These are phyloP conservation scores for Arxiozyma heterogenica DNA, from an alignment of 1,139 yeast species.

Conservation along the genomic window DNA sequence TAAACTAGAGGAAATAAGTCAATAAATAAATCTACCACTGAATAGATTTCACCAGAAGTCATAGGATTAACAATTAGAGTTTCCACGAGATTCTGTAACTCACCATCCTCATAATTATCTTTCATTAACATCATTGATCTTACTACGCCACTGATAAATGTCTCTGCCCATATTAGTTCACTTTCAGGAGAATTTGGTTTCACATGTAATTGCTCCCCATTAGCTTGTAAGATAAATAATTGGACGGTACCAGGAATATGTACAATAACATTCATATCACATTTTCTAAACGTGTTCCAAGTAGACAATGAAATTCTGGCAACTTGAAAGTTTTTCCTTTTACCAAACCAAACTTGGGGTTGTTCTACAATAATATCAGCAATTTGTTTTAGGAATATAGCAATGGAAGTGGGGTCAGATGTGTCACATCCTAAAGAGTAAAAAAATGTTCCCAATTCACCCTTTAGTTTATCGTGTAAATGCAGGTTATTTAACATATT, in stretches of 20 bases:
- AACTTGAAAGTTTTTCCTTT: constrained; percentile 66
- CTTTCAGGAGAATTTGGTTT: constrained; percentile 27
- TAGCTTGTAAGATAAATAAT: constrained; percentile 52
- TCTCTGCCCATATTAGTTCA: constrained; percentile 64
- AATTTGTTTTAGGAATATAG: constrained; percentile 71
- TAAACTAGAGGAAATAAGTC: constrained; percentile 56
- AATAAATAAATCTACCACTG: constrained; percentile 31
- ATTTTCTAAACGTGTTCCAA: constrained; percentile 65
- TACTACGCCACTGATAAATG: constrained; percentile 68
- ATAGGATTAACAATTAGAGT: constrained; percentile 64
- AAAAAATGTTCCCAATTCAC: constrained; percentile 34
- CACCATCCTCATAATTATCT: constrained; percentile 59
- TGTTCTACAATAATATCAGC: constrained; percentile 52
- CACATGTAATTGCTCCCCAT: constrained; percentile 37
- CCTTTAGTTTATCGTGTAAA: constrained; percentile 26
- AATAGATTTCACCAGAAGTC: constrained; percentile 38
- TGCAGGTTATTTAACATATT: constrained; percentile 19
- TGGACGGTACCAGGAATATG: constrained; percentile 75
- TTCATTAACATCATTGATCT: constrained; percentile 67
- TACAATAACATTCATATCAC: constrained; percentile 70
- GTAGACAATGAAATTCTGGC: constrained; percentile 61
- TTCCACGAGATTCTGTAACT: constrained; percentile 51
- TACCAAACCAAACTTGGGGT: constrained; percentile 68
- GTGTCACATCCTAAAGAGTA: constrained; percentile 53
- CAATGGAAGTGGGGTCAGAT: constrained; percentile 56